A percentile compares a stretch with the other conserved stretches of the same genome.
Evolutionary conservation across 257 asterid species (phyloP).

Genomic region (Forsythia suspensa): DNA sequence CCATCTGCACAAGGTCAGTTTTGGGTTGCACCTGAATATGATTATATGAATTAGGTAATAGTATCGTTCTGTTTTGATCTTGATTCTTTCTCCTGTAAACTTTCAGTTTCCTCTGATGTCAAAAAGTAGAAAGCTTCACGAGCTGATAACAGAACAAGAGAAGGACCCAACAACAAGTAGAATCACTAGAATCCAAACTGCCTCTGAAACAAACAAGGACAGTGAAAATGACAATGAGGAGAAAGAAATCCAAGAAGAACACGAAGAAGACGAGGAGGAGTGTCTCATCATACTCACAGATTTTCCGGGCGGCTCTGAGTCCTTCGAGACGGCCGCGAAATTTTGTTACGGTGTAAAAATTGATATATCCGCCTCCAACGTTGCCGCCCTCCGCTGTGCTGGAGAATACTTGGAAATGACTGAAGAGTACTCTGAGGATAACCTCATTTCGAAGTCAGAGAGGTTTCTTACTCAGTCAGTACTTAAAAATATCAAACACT

Average conservation of each 20-base stretch:
- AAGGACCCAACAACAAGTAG: conserved; percentile 30
- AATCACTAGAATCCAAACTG: conserved; percentile 38
- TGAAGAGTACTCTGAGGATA: conserved; percentile 78
- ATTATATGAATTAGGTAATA: background rate
- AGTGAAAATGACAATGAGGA: conserved; percentile 44
- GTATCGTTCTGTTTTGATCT: background rate
- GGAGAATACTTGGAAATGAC: conserved; percentile 87
- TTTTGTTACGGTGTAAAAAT: conserved; percentile 90
- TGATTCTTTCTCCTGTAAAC: background rate
- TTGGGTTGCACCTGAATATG: no score
- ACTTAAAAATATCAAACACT: conserved; percentile 51
- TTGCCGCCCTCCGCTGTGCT: conserved; percentile 83
- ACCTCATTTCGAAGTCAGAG: conserved; percentile 78
- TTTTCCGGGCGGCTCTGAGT: conserved; percentile 93
- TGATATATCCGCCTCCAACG: conserved; percentile 68
- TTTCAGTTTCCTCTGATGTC: conserved; percentile 92
- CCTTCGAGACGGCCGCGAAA: conserved; percentile 88
- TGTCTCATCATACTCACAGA: conserved; percentile 70
- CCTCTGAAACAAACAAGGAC: conserved; percentile 24
- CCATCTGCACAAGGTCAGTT: conserved; percentile 85
- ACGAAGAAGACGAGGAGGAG: conserved; percentile 44
- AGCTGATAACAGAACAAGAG: conserved; percentile 80
- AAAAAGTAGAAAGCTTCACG: conserved; percentile 82
- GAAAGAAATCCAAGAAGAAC: conserved; percentile 39
- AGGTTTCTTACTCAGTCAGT: conserved; percentile 54